Conservation (phyloP, 1,284 basidiomycete genomes). For the Schizopora paradoxa region DNA sequence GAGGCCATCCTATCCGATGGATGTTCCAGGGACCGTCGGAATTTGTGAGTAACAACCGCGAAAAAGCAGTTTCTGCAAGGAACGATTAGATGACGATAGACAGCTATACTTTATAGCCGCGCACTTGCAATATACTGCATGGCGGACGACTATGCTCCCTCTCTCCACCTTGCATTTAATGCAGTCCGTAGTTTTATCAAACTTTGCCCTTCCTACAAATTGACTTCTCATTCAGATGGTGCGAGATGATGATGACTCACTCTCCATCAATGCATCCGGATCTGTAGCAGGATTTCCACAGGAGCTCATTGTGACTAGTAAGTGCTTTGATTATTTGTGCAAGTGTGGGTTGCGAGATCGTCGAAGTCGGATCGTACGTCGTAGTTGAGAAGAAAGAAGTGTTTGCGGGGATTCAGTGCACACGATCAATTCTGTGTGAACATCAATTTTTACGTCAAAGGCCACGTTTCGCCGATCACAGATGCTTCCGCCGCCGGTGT, state of each 20-base stretch:
- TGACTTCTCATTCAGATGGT: not conserved
- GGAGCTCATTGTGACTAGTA: constrained; percentile 15
- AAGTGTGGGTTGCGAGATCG: too few relatives aligned
- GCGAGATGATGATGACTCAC: constrained; percentile 11
- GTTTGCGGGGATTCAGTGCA: too few relatives aligned
- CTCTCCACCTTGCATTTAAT: constrained; percentile 61
- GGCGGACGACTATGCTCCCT: constrained; percentile 68
- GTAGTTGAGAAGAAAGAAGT: too few relatives aligned
- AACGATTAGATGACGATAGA: not conserved
- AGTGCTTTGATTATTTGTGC: too few relatives aligned
- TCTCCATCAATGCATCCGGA: constrained; percentile 18
- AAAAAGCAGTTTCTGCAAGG: constrained; percentile 59
- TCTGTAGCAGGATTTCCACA: constrained; percentile 19
- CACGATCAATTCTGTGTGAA: too few relatives aligned
- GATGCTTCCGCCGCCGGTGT: too few relatives aligned
- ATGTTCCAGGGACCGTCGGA: constrained; percentile 61
- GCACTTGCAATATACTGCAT: constrained; percentile 80
- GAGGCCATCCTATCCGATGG: constrained; percentile 50
- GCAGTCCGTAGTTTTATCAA: constrained; percentile 59
- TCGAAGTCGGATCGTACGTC: too few relatives aligned
- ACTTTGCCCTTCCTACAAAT: constrained; percentile 49
- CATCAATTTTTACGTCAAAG: too few relatives aligned
- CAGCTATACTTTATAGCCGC: constrained; percentile 27
- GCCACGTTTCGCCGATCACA: too few relatives aligned
- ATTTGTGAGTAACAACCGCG: constrained; percentile 54